phyloP scores from a whole-genome alignment of 2,329 filamentous ascomycete species.

The Nigrospora oryzae region DNA sequence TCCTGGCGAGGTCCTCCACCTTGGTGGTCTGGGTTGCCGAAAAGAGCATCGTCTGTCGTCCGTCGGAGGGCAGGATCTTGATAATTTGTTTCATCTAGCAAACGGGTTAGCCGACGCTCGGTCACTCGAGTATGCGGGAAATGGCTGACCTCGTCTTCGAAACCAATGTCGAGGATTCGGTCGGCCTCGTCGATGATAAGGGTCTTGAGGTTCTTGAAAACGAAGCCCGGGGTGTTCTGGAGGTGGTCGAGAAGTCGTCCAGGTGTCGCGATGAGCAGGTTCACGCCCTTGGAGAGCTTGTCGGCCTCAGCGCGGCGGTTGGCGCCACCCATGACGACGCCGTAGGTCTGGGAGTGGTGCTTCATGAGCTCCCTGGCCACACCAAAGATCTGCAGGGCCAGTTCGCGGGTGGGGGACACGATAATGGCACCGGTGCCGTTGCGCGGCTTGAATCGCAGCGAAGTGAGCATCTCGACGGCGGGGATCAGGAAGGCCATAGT shows the following conservation, averaged over 20 bases:
- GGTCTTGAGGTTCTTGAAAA: slow-evolving; percentile 87
- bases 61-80: slow-evolving; percentile 81
- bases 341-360: slow-evolving; percentile 87
- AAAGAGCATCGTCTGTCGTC: slow-evolving; percentile 80
- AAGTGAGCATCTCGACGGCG: slow-evolving; percentile 84
- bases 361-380: slow-evolving; percentile 90
- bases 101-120: too few species aligned
- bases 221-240: slow-evolving; percentile 69
- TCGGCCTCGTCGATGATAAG: slow-evolving; percentile 96
- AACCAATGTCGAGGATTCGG: slow-evolving; percentile 91
- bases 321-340: slow-evolving; percentile 92
- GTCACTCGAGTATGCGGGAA: too few species aligned
- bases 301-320: slow-evolving; percentile 86
- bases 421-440: slow-evolving; percentile 81
- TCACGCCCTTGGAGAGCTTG: slow-evolving; percentile 90
- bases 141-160: slow-evolving; percentile 67
- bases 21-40: slow-evolving; percentile 98
- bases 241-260: slow-evolving; percentile 89
- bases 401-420: slow-evolving; percentile 85
- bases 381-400: slow-evolving; percentile 92
- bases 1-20: slow-evolving; percentile 90
- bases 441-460: slow-evolving; percentile 86
- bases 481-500: slow-evolving; percentile 92
- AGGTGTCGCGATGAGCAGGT: slow-evolving; percentile 88
- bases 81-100: slow-evolving; percentile 77